These are phyloP conservation scores for Fusarium heterosporum DNA, from an alignment of 2,329 filamentous ascomycete species.

Conservation along the genomic window DNA sequence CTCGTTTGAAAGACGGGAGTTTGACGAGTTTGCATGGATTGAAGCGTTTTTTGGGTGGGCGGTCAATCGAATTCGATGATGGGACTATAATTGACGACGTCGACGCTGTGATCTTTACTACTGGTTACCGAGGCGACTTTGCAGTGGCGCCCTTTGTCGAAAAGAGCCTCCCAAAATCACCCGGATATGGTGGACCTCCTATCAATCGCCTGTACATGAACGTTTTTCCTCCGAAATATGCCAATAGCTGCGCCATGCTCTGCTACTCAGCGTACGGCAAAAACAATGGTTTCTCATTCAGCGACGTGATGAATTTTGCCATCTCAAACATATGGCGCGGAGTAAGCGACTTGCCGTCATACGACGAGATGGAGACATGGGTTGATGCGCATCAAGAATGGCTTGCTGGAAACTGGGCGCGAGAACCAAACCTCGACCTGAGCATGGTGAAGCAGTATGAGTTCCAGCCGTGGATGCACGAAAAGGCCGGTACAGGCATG, in stretches of 20 bases:
- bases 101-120: conserved; percentile 24
- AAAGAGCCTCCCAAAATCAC: background rate
- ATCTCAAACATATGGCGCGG: conserved; percentile 31
- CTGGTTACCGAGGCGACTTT: conserved; percentile 14
- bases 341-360: background rate
- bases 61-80: conserved; percentile 30
- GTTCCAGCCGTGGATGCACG: conserved; percentile 53
- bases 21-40: conserved; percentile 25
- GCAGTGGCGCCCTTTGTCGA: conserved; percentile 22
- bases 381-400: conserved; percentile 24
- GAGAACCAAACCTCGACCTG: conserved; percentile 14
- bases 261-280: conserved; percentile 32
- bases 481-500: conserved; percentile 56
- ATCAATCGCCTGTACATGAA: conserved; percentile 26
- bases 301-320: conserved; percentile 35
- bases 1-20: conserved; percentile 7
- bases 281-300: conserved; percentile 32
- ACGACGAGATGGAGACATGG: conserved; percentile 25
- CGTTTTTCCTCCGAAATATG: conserved; percentile 22
- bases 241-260: conserved; percentile 22
- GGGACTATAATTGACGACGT: conserved; percentile 18
- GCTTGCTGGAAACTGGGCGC: conserved; percentile 12
- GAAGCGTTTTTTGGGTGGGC: conserved; percentile 8
- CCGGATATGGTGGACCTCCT: background rate
- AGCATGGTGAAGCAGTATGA: conserved; percentile 49